phyloP scores from a whole-genome alignment of 2,329 filamentous ascomycete species.

The Fusarium sp. region DNA sequence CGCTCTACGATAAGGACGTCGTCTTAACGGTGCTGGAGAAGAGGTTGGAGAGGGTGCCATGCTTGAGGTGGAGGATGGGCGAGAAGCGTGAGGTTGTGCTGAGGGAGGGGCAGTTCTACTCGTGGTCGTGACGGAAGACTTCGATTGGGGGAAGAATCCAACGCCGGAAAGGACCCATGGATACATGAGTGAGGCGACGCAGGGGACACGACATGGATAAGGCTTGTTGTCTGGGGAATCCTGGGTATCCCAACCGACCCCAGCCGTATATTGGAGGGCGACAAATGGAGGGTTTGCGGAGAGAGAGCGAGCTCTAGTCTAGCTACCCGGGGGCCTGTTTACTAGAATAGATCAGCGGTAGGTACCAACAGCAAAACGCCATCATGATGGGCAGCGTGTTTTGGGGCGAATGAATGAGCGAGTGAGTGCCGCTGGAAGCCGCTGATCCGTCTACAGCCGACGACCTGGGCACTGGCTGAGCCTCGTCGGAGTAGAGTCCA shows the following conservation, averaged over 20 bases:
- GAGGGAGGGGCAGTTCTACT: constrained; percentile 43
- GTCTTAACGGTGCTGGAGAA: constrained; percentile 47
- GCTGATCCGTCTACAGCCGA: neutral
- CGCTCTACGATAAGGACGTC: constrained; percentile 22
- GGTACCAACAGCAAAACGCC: too few relatives aligned
- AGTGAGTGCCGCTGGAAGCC: neutral
- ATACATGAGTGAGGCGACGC: constrained; percentile 9
- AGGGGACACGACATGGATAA: neutral
- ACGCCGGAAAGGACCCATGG: neutral
- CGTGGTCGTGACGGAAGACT: constrained; percentile 19
- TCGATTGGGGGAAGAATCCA: constrained; percentile 20
- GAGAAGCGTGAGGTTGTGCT: constrained; percentile 46
- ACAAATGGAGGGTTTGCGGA: too few relatives aligned
- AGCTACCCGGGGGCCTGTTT: too few relatives aligned
- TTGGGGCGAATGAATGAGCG: too few relatives aligned
- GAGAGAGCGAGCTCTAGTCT: neutral
- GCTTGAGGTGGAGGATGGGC: constrained; percentile 55
- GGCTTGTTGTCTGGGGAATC: constrained; percentile 16
- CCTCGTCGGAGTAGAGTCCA: too few relatives aligned
- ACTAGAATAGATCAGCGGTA: too few relatives aligned
- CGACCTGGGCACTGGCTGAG: neutral
- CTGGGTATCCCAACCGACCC: neutral
- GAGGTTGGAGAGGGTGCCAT: constrained; percentile 53
- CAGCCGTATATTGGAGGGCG: too few relatives aligned
- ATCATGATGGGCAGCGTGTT: too few relatives aligned